A percentile compares a stretch with the other conserved stretches of the same genome.
Evolutionary conservation across 495 filamentous ascomycete genomes (phyloP).

Genomic region (Penicillium chermesinum): DNA sequence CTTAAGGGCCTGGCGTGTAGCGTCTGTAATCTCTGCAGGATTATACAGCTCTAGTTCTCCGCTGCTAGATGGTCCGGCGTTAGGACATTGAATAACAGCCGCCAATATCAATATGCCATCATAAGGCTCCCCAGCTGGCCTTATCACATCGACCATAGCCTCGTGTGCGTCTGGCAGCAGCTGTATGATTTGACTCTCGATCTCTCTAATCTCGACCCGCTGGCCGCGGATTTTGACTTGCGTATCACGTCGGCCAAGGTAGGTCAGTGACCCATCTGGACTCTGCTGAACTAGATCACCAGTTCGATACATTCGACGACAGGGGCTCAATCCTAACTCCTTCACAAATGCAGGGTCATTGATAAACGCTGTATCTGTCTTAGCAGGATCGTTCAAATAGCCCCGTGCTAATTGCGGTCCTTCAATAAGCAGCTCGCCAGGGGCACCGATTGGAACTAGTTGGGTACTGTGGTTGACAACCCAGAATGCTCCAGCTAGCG

Average conservation of each 20-base stretch:
- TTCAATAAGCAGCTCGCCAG: conserved; percentile 53
- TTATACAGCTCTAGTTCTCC: neutral
- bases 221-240: conserved; percentile 27
- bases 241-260: conserved; percentile 10
- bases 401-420: conserved; percentile 44
- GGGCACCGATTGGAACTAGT: conserved; percentile 44
- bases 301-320: conserved; percentile 30
- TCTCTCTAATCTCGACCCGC: conserved; percentile 34
- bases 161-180: neutral
- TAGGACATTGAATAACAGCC: neutral
- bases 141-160: neutral
- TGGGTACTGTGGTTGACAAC: conserved; percentile 27
- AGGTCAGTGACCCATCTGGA: conserved; percentile 6
- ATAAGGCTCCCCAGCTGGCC: too few species aligned
- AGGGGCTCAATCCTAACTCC: neutral
- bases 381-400: conserved; percentile 35
- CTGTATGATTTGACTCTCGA: conserved; percentile 19
- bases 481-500: neutral
- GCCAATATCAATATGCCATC: neutral
- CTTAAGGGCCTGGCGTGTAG: neutral
- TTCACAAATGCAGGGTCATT: neutral
- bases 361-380: neutral
- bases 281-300: conserved; percentile 6
- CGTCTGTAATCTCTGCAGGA: conserved; percentile 10
- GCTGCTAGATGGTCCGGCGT: neutral